These are phyloP conservation scores for Pinus tabuliformis DNA, from an alignment of 75 land plant species.

Conservation along the genomic window DNA sequence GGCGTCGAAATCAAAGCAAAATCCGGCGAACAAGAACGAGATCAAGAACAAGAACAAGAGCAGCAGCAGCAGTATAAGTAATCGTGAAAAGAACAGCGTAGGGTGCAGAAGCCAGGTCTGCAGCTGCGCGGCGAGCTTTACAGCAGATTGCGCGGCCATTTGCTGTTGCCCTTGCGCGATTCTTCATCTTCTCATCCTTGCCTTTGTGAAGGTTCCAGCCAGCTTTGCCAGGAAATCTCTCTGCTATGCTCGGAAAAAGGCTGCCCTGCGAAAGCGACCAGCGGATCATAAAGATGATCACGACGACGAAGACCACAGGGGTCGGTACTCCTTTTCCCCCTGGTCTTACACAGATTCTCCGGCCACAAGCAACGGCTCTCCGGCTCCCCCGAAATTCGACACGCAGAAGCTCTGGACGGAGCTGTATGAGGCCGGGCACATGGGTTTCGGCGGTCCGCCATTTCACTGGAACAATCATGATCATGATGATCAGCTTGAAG, in stretches of 20 bases:
- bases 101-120: too few relatives aligned
- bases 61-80: too few relatives aligned
- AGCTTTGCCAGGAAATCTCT: slow-evolving; percentile 32
- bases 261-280: too few relatives aligned
- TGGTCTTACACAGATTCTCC: not conserved
- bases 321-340: not conserved
- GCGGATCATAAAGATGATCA: not conserved
- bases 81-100: too few relatives aligned
- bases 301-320: not conserved
- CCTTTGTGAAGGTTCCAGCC: slow-evolving; percentile 42
- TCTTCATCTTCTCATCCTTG: slow-evolving; percentile 21
- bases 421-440: slow-evolving; percentile 3
- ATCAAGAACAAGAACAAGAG: too few relatives aligned
- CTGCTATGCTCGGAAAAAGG: too few relatives aligned
- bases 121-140: slow-evolving; percentile 27
- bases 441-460: slow-evolving; percentile 4
- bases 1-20: too few relatives aligned
- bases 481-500: too few relatives aligned
- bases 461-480: not conserved
- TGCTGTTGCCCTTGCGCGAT: slow-evolving; percentile 49
- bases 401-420: not conserved
- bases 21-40: too few relatives aligned
- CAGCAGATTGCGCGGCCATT: slow-evolving; percentile 60
- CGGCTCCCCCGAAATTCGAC: not conserved
- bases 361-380: not conserved